Conservation (phyloP, 2,329 filamentous ascomycete genomes). For the Alternaria consortialis region DNA sequence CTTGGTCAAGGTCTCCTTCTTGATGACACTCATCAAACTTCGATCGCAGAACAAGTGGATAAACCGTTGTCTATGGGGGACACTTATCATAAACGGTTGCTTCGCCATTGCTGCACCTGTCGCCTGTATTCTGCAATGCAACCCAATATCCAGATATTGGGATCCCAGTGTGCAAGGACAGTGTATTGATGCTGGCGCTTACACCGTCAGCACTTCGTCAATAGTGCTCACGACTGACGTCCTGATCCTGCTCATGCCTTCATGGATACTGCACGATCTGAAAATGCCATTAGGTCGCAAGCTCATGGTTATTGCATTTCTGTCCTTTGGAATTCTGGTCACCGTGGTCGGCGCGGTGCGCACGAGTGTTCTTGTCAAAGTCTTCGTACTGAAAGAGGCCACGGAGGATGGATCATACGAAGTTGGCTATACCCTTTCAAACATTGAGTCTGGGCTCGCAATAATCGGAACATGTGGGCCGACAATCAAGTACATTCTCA, state of each 20-base stretch:
- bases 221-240: conserved; percentile 30
- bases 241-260: conserved; percentile 30
- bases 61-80: conserved; percentile 23
- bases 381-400: conserved; percentile 16
- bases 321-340: conserved; percentile 28
- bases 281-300: conserved; percentile 28
- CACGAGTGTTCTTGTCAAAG: conserved; percentile 19
- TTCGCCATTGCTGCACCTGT: conserved; percentile 27
- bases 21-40: conserved; percentile 30
- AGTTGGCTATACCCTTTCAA: conserved; percentile 24
- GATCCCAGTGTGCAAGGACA: conserved; percentile 28
- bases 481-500: conserved; percentile 30
- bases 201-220: conserved; percentile 22
- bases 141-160: conserved; percentile 41
- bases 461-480: conserved; percentile 27
- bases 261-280: conserved; percentile 31
- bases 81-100: conserved; percentile 21
- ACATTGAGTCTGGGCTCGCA: conserved; percentile 29
- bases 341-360: conserved; percentile 25
- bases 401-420: conserved; percentile 19
- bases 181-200: conserved; percentile 21
- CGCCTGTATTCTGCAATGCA: conserved; percentile 39
- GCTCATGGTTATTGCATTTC: conserved; percentile 26
- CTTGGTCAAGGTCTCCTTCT: conserved; percentile 29
- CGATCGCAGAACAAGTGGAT: conserved; percentile 27